Base-by-base conservation (phyloP, 2,329 filamentous ascomycete genomes). In the Fusarium pseudograminearum region DNA sequence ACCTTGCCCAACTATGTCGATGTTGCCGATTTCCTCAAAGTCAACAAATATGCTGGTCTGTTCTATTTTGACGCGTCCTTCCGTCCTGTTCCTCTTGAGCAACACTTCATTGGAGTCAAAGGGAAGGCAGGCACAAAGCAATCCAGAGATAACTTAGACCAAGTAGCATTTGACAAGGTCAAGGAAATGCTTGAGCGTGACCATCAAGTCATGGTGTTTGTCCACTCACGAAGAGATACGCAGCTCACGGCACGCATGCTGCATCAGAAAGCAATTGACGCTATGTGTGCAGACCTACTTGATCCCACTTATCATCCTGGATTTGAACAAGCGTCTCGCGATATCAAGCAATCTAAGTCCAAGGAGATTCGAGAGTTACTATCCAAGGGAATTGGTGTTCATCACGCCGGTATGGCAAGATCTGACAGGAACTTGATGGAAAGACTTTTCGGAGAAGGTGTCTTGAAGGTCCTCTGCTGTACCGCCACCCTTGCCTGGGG, bases 131-230 rank as follows among this genome's bases (percentile, higher is more conserved):
- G 93, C 7, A 89, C 89, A 26, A 96, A 91, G 76, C 88, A 90
- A 63, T 94, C 93, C 11, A 90, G 92, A 60, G 95, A 98, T 38
- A 98, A 98, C 71, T 83, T 99, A 30, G 96, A 99, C 73, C 86
- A 86, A 26, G 90, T 93, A 4, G 90, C 93, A 0, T 99, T 97
- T 76, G 94, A 98, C 71, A 99, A 99, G 78, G 94, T 98, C 47
- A 91, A 90, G 72, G 92, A 96, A 54, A 98, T 99, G 94, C 85
- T 99, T 5, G 89, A 94, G 76, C 84, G 86, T 61, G 94, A 93
- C n/a, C 96, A 99, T 75, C 96, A 99, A 78, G 88, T 99, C 71
- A 99, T 99, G 97, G 95, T 99, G 0, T 99, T 99, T 79, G 97
- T 99, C 14, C 97, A 99, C 78, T 98, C 95, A 2, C 88, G 96